These are phyloP conservation scores for Leccinum angustisporum DNA, from an alignment of 1,284 basidiomycete species.

Conservation along the genomic window DNA sequence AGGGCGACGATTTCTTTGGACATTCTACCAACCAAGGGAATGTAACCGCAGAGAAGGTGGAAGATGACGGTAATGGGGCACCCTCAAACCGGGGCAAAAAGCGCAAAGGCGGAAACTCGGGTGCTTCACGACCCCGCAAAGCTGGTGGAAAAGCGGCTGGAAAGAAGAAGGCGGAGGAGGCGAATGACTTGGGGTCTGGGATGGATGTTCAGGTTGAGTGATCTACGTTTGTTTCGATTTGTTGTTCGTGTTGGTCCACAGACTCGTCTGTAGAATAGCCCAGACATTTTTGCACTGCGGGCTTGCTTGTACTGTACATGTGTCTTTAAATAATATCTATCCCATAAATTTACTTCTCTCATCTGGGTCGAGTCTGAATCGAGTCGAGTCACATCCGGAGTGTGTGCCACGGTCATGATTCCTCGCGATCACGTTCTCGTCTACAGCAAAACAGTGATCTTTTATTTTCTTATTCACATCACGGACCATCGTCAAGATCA, in stretches of 20 bases:
- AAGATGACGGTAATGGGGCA: conserved; percentile 29
- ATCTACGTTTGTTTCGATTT: conserved; percentile 11
- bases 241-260: conserved; percentile 13
- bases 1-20: conserved; percentile 81
- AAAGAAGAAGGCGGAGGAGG: conserved; percentile 32
- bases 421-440: neutral
- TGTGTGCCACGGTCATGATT: conserved; percentile 4
- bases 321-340: conserved; percentile 36
- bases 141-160: conserved; percentile 32
- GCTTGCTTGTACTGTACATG: conserved; percentile 32
- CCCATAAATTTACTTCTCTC: conserved; percentile 10
- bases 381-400: conserved; percentile 3
- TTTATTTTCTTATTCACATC: neutral
- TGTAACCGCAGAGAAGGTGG: conserved; percentile 36
- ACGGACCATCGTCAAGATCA: neutral
- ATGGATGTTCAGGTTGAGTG: conserved; percentile 31
- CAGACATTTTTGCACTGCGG: conserved; percentile 28
- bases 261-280: conserved; percentile 34
- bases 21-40: conserved; percentile 37
- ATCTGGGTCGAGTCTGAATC: neutral
- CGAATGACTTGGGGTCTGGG: conserved; percentile 26
- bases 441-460: neutral
- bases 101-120: conserved; percentile 30
- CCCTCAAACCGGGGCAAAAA: conserved; percentile 37
- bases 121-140: conserved; percentile 29